phyloP scores from a whole-genome alignment of 495 filamentous ascomycete species.

The Bacidia gigantensis region DNA sequence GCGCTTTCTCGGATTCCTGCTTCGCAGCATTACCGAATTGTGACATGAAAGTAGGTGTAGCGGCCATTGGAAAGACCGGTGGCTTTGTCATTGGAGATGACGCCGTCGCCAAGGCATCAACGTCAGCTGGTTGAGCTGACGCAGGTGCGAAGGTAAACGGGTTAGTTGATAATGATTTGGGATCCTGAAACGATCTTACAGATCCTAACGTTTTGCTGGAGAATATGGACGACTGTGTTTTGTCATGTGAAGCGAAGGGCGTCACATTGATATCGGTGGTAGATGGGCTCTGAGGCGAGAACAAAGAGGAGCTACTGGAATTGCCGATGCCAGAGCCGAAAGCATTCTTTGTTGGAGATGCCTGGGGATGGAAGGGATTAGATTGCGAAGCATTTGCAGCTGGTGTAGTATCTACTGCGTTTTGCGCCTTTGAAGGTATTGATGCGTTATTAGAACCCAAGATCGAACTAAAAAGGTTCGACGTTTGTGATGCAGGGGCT shows the following conservation, averaged over 20 bases:
- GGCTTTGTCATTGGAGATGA: slow-evolving; percentile 7
- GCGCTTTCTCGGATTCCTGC: slow-evolving; percentile 25
- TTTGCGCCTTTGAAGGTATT: not conserved
- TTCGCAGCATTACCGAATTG: slow-evolving; percentile 20
- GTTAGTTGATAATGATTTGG: slow-evolving; percentile 3
- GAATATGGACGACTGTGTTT: not conserved
- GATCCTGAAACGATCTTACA: too few relatives aligned
- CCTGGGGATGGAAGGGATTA: not conserved
- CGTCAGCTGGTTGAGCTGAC: slow-evolving; percentile 6
- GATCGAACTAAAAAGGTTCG: slow-evolving; percentile 27
- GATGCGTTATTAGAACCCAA: slow-evolving; percentile 12
- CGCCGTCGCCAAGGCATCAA: slow-evolving; percentile 8
- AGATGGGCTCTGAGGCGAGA: too few relatives aligned
- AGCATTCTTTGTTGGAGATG: not conserved
- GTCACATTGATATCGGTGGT: too few relatives aligned
- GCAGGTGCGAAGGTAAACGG: slow-evolving; percentile 16
- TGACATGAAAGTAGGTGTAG: slow-evolving; percentile 1
- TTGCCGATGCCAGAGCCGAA: not conserved
- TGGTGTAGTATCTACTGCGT: not conserved
- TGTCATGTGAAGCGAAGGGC: not conserved
- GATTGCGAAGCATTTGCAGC: not conserved
- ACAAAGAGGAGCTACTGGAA: not conserved
- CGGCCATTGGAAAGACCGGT: not conserved
- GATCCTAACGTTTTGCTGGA: not conserved
- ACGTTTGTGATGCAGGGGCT: slow-evolving; percentile 22